Evolutionary conservation across 2,329 filamentous ascomycete species (phyloP), one percentile per base, ranked within the genome.

Genomic region (Fusarium mangiferae): DNA sequence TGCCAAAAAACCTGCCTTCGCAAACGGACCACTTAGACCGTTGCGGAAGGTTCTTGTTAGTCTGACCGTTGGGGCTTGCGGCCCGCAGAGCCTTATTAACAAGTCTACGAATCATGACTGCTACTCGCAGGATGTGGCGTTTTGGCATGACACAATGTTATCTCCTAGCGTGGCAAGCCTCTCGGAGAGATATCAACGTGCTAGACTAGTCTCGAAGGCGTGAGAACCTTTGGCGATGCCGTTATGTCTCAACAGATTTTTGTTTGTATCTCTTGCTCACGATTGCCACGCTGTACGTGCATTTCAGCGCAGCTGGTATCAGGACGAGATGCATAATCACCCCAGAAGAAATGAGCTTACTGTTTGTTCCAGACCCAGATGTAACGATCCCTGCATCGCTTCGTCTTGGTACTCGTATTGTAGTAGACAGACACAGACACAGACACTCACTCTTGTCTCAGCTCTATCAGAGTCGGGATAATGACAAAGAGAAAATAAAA

Each of bases 261-360:
- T 28, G 15, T 7, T 13, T 55, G 15, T 39, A 17, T 44, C 11
- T 49, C 1, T 6, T 38, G 38, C 18, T 28, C 35, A 48, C 54
- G 52, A 69, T 52, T 30, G 54, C 52, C 58, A 68, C 62, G 51
- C 33, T 58, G 66, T 45, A 39, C 30, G 22, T 63, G 59, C 70
- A 72, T 66, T 39, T 58, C 63, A 73, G 36, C 59, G 55, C 46
- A 30, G 41, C 24, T 61, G 45, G 41, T 55, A 55, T 55, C 51
- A 55, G 20, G 51, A 54, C 49, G 51, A 54, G 62, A 30, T 63
- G 62, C 67, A 74, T 74, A 52, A 72, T 72, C 66, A 64, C 30
- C 54, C 54, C 61, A 66, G 33, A 35, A 52, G 49, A 41, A n/a
- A 1, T 22, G 36, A 35, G 35, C 62, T 62, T 65, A 55, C 63